phyloP scores from a whole-genome alignment of 139 green algal species.

The Tetraselmis chui region DNA sequence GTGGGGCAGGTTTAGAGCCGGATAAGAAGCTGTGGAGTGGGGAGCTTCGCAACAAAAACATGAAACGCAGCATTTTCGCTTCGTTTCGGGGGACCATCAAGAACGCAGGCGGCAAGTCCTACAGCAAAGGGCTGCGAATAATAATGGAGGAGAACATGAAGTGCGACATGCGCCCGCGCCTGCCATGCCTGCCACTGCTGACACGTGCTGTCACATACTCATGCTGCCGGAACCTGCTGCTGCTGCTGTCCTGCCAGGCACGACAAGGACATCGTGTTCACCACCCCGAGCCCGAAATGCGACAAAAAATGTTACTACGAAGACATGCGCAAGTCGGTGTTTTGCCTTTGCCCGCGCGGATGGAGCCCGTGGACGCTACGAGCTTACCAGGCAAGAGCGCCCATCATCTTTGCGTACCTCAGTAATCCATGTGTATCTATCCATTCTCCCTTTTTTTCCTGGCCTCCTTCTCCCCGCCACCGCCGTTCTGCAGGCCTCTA shows the following conservation, averaged over 20 bases:
- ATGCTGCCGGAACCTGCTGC: too few relatives aligned
- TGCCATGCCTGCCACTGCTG: too few relatives aligned
- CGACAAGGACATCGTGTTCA: slow-evolving; percentile 25
- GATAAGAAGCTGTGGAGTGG: slow-evolving; percentile 8
- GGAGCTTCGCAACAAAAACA: slow-evolving; percentile 1
- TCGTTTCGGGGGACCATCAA: slow-evolving; percentile 33
- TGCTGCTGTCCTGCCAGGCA: neutral
- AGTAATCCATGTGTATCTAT: neutral
- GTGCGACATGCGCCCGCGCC: too few relatives aligned
- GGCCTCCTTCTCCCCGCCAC: too few relatives aligned
- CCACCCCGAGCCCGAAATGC: slow-evolving; percentile 11
- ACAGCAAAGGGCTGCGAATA: slow-evolving; percentile 16
- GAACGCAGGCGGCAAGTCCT: slow-evolving; percentile 23
- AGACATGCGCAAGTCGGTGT: slow-evolving; percentile 23
- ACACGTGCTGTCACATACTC: too few relatives aligned
- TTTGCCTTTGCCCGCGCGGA: slow-evolving; percentile 29
- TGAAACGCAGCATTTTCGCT: slow-evolving; percentile 8
- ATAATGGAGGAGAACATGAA: neutral
- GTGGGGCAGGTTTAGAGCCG: slow-evolving; percentile 12
- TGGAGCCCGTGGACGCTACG: slow-evolving; percentile 29
- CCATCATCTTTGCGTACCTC: neutral
- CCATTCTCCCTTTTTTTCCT: neutral
- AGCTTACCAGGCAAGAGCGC: slow-evolving; percentile 19
- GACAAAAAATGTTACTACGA: slow-evolving; percentile 22
- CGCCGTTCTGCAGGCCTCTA: neutral